Conservation (phyloP, 257 asterid species). For the Petrea volubilis region DNA sequence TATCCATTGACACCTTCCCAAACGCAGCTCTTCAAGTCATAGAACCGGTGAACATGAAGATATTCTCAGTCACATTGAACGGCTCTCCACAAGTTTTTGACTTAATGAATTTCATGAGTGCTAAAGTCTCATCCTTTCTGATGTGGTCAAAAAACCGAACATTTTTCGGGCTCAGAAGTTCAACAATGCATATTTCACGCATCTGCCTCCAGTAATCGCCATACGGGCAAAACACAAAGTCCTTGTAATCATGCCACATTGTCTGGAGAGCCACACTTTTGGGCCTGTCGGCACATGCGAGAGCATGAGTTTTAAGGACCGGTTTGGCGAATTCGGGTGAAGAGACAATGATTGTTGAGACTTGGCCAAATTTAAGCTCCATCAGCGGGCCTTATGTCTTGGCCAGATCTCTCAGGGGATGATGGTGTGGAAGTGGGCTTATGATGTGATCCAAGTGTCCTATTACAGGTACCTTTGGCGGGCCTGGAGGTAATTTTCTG, state of each 20-base stretch:
- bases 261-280: conserved; percentile 28
- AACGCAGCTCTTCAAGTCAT: conserved; percentile 26
- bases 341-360: conserved; percentile 22
- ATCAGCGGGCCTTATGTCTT: conserved; percentile 31
- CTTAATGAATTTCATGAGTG: conserved; percentile 3
- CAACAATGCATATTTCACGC: conserved; percentile 26
- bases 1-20: conserved; percentile 20
- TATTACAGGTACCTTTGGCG: conserved; percentile 36
- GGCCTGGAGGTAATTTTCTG: conserved; percentile 39
- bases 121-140: conserved; percentile 30
- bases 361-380: conserved; percentile 36
- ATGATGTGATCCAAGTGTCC: conserved; percentile 40
- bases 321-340: conserved; percentile 29
- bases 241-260: conserved; percentile 28
- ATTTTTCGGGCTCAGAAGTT: conserved; percentile 32
- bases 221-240: conserved; percentile 29
- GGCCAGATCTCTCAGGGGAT: conserved; percentile 30
- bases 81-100: background rate
- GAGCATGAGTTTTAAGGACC: conserved; percentile 36
- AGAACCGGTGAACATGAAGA: conserved; percentile 6
- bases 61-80: conserved; percentile 14
- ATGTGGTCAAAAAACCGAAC: conserved; percentile 32
- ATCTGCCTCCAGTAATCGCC: conserved; percentile 41
- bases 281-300: conserved; percentile 38
- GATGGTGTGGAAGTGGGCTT: conserved; percentile 28